Conservation (phyloP, 805 yeast species). For the Candida succiphila region DNA sequence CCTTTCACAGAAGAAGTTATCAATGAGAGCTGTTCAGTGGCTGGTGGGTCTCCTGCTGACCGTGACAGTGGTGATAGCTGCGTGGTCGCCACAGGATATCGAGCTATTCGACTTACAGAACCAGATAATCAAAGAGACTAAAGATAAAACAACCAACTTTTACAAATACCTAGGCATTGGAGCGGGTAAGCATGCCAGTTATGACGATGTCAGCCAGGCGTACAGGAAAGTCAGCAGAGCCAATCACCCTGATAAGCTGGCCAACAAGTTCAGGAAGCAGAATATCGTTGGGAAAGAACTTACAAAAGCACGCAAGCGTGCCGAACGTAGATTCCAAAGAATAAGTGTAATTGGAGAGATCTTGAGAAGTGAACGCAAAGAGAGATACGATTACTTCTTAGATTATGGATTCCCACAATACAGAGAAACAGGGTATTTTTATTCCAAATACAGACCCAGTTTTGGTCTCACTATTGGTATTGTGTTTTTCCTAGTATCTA, state of each 20-base stretch:
- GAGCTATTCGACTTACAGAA: slow-evolving; percentile 65
- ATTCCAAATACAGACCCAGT: slow-evolving; percentile 64
- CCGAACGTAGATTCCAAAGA: slow-evolving; percentile 66
- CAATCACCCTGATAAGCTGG: slow-evolving; percentile 80
- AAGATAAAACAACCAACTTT: slow-evolving; percentile 38
- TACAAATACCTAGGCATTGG: slow-evolving; percentile 56
- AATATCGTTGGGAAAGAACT: slow-evolving; percentile 21
- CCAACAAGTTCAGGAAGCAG: slow-evolving; percentile 27
- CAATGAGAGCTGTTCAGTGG: slow-evolving; percentile 8
- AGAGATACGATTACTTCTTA: slow-evolving; percentile 78
- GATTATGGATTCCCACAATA: slow-evolving; percentile 80
- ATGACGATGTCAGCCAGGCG: slow-evolving; percentile 50
- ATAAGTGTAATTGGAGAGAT: slow-evolving; percentile 70
- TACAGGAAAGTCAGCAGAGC: slow-evolving; percentile 61
- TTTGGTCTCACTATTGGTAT: slow-evolving; percentile 38
- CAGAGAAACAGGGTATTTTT: slow-evolving; percentile 55
- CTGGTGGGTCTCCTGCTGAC: slow-evolving; percentile 2
- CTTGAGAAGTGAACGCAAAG: slow-evolving; percentile 50
- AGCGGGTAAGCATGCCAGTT: slow-evolving; percentile 28
- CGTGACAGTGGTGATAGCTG: slow-evolving; percentile 3
- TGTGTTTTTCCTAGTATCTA: slow-evolving; percentile 38
- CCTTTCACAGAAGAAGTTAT: no score
- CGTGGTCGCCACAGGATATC: slow-evolving; percentile 44
- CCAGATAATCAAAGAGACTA: slow-evolving; percentile 54
- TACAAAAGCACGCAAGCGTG: slow-evolving; percentile 28